Conservation (phyloP, 176 grass and related monocot genomes). For the Carex parvula region DNA sequence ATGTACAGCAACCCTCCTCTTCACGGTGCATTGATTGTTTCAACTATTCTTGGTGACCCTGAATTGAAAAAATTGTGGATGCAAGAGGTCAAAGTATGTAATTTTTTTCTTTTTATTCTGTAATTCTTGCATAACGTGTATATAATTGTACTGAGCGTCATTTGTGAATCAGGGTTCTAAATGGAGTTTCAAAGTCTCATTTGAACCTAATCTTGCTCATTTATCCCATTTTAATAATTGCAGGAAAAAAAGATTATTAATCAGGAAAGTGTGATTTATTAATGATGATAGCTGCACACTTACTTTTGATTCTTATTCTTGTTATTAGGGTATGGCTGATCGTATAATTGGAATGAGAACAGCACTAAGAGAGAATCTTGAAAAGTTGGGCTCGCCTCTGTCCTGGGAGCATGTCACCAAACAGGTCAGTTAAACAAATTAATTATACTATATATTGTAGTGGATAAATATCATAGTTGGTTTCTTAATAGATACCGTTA, state of each 20-base stretch:
- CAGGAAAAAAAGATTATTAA: neutral
- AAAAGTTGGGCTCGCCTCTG: slow-evolving; percentile 67
- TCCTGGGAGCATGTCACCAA: slow-evolving; percentile 96
- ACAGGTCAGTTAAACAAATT: slow-evolving; percentile 54
- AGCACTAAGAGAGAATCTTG: slow-evolving; percentile 70
- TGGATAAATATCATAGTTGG: neutral
- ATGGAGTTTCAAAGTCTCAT: neutral
- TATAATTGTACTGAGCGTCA: neutral
- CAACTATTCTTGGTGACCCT: slow-evolving; percentile 78
- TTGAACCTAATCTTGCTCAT: neutral
- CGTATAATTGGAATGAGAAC: slow-evolving; percentile 93
- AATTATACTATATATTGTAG: neutral
- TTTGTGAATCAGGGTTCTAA: neutral
- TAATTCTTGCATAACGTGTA: neutral
- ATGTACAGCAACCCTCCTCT: slow-evolving; percentile 98
- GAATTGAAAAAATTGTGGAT: slow-evolving; percentile 89
- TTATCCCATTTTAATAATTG: neutral
- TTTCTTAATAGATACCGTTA: neutral
- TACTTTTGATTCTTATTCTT: neutral
- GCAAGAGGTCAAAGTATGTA: slow-evolving; percentile 86
- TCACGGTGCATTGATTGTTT: slow-evolving; percentile 87
- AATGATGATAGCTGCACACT: neutral
- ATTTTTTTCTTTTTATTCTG: neutral
- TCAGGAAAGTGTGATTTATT: neutral
- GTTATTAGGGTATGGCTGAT: slow-evolving; percentile 80